These are phyloP conservation scores for Podosphaera xanthii DNA, from an alignment of 2,329 filamentous ascomycete genomes.

Conservation along the genomic window DNA sequence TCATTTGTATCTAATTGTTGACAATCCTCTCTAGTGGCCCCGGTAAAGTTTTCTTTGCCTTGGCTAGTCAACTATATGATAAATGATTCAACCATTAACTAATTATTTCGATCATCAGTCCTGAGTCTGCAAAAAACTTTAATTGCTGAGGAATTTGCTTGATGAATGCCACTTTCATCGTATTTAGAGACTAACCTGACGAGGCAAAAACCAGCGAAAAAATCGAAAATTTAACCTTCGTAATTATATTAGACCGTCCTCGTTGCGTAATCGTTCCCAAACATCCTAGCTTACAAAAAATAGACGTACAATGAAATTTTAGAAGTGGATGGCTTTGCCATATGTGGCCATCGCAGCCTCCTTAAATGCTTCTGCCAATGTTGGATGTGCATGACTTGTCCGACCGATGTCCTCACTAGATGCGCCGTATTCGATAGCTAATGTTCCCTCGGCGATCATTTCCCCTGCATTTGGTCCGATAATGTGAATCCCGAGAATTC, in stretches of 20 bases:
- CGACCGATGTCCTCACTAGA: constrained; percentile 85
- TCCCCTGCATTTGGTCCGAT: constrained; percentile 89
- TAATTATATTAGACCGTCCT: neutral
- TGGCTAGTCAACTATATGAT: too few relatives aligned
- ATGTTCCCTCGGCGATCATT: constrained; percentile 95
- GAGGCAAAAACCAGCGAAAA: neutral
- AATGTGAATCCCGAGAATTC: constrained; percentile 89
- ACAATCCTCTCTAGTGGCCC: too few relatives aligned
- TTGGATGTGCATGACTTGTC: constrained; percentile 86
- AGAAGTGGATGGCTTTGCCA: constrained; percentile 90
- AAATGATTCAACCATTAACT: too few relatives aligned
- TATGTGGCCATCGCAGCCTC: constrained; percentile 98
- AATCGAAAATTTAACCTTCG: neutral
- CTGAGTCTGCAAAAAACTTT: too few relatives aligned
- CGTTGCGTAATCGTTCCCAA: neutral
- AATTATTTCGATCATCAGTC: too few relatives aligned
- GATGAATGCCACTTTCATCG: neutral
- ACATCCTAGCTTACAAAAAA: neutral
- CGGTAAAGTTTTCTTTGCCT: too few relatives aligned
- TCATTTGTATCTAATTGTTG: too few relatives aligned
- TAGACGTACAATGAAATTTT: constrained; percentile 15
- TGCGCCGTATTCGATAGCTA: constrained; percentile 91
- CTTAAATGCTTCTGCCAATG: constrained; percentile 86
- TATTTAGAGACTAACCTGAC: neutral
- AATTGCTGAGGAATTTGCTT: too few relatives aligned